A percentile compares a stretch with the other conserved stretches of the same genome.
Conservation (phyloP, 495 filamentous ascomycete species). For the Podospora australis region DNA sequence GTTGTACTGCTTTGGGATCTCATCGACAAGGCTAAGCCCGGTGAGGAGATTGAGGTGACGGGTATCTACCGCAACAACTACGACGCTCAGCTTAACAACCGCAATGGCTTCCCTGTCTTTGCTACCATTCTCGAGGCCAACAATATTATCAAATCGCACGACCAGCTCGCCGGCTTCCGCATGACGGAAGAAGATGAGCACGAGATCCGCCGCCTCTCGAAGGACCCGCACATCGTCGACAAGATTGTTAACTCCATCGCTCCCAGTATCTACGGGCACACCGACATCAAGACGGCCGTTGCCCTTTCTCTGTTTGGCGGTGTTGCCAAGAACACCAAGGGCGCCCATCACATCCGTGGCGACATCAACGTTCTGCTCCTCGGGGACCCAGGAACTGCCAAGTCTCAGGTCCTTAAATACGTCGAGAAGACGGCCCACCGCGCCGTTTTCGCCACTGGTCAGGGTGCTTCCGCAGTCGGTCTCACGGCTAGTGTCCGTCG, state of each 20-base stretch:
- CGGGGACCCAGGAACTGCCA: conserved; percentile 96
- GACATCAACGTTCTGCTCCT: conserved; percentile 98
- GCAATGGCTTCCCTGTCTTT: conserved; percentile 98
- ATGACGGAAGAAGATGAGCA: conserved; percentile 95
- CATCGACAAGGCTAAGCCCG: conserved; percentile 94
- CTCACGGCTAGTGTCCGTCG: conserved; percentile 93
- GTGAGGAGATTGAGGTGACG: conserved; percentile 95
- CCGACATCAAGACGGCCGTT: conserved; percentile 95
- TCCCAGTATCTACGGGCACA: conserved; percentile 94
- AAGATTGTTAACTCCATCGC: conserved; percentile 93
- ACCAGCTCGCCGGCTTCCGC: conserved; percentile 95
- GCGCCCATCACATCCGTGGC: conserved; percentile 84
- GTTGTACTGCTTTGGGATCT: conserved; percentile 95
- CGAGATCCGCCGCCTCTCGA: conserved; percentile 75
- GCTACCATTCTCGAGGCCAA: conserved; percentile 97
- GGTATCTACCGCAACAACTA: conserved; percentile 99
- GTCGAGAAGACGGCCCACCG: conserved; percentile 96
- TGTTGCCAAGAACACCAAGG: conserved; percentile 82
- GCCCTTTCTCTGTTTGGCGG: conserved; percentile 93
- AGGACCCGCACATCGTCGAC: conserved; percentile 88
- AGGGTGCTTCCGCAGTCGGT: conserved; percentile 96
- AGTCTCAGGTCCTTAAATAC: conserved; percentile 97
- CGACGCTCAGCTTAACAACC: conserved; percentile 94
- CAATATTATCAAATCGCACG: conserved; percentile 92
- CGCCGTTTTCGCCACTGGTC: conserved; percentile 96